Percentiles rank a stretch among this genome's conserved stretches.
Evolutionary conservation across 2,329 filamentous ascomycete genomes (phyloP).

Genomic region (Amauroascus verrucosus): DNA sequence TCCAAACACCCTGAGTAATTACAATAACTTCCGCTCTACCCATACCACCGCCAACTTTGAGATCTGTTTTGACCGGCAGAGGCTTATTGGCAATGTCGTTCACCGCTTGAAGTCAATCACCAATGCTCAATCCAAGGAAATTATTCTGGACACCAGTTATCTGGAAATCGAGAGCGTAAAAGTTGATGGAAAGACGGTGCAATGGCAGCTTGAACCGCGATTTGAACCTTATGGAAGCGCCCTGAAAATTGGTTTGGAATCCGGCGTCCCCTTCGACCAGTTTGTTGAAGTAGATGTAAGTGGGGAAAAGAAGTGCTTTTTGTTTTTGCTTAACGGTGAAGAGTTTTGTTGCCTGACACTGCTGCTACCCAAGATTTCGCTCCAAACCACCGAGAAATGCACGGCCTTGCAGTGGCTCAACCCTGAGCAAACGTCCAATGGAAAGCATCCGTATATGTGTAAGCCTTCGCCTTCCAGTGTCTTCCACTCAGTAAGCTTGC

Average conservation of each 20-base stretch:
- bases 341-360: not conserved
- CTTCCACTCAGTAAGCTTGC: no score
- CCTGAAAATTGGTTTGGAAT: constrained; percentile 40
- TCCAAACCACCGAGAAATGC: constrained; percentile 77
- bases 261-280: constrained; percentile 38
- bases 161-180: constrained; percentile 63
- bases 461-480: constrained; percentile 18
- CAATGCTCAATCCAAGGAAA: constrained; percentile 59
- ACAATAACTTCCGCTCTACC: constrained; percentile 72
- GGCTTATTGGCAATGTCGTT: constrained; percentile 64
- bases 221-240: constrained; percentile 56
- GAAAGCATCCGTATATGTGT: constrained; percentile 91
- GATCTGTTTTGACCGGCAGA: constrained; percentile 72
- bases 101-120: constrained; percentile 69
- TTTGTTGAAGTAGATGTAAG: constrained; percentile 41
- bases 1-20: constrained; percentile 86
- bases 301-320: constrained; percentile 1
- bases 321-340: not conserved
- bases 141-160: constrained; percentile 81
- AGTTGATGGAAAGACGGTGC: constrained; percentile 52
- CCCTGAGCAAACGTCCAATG: constrained; percentile 86
- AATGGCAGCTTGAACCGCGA: constrained; percentile 62
- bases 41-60: constrained; percentile 74
- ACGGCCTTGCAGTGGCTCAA: constrained; percentile 94
- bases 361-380: constrained; percentile 44